phyloP scores from a whole-genome alignment of 1,284 basidiomycete genomes.

The Schizophyllum amplum region DNA sequence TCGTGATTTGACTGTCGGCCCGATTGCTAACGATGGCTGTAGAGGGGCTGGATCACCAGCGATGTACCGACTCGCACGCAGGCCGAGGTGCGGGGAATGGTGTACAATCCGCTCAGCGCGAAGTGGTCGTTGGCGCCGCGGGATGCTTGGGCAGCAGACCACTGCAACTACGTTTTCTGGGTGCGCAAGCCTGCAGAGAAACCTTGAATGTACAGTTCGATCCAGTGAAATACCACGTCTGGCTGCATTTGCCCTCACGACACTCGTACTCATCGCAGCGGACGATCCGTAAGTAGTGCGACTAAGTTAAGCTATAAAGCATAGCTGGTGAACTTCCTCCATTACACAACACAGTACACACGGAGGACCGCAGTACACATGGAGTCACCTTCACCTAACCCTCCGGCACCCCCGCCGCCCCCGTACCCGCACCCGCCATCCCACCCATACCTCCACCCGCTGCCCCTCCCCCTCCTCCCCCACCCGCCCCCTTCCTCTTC shows the following conservation, averaged over 20 bases:
- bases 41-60: conserved; percentile 20
- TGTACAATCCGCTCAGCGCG: conserved; percentile 73
- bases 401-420: too few relatives aligned
- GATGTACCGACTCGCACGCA: conserved; percentile 43
- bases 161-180: conserved; percentile 81
- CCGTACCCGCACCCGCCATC: too few relatives aligned
- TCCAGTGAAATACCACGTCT: too few relatives aligned
- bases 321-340: too few relatives aligned
- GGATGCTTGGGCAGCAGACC: conserved; percentile 52
- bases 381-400: too few relatives aligned
- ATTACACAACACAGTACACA: too few relatives aligned
- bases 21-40: conserved; percentile 22
- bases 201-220: background rate
- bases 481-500: conserved; percentile 36
- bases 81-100: conserved; percentile 76
- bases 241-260: too few relatives aligned
- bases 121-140: conserved; percentile 66
- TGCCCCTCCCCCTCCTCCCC: conserved; percentile 16
- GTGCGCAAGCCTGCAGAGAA: conserved; percentile 46
- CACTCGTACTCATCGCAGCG: too few relatives aligned
- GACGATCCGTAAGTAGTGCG: too few relatives aligned
- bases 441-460: too few relatives aligned
- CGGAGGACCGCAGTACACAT: too few relatives aligned
- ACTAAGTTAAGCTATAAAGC: too few relatives aligned
- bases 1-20: conserved; percentile 27